These are phyloP conservation scores for Irpex lacteus DNA, from an alignment of 1,284 basidiomycete species.

Conservation along the genomic window DNA sequence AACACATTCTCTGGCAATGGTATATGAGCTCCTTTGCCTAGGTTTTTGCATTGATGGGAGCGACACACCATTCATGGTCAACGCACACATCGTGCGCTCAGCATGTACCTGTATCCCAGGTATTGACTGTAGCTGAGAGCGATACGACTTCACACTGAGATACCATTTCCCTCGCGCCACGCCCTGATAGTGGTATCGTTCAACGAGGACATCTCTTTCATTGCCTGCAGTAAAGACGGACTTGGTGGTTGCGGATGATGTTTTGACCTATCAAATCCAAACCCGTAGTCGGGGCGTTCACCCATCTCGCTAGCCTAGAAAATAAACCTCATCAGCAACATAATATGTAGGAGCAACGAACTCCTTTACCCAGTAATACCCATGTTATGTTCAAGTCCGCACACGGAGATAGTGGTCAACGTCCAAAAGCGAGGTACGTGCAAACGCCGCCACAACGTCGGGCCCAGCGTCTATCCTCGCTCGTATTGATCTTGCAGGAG, in stretches of 20 bases:
- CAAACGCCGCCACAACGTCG: background rate
- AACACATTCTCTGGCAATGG: constrained; percentile 71
- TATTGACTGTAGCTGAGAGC: constrained; percentile 58
- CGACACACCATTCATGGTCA: constrained; percentile 59
- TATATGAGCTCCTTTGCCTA: background rate
- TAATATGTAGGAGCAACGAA: background rate
- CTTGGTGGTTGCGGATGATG: constrained; percentile 68
- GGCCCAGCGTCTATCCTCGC: background rate
- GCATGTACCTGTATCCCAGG: constrained; percentile 47
- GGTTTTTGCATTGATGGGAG: background rate
- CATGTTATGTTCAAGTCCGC: constrained; percentile 1
- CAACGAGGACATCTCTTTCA: constrained; percentile 1
- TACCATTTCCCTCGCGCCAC: constrained; percentile 59
- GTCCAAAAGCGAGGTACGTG: background rate
- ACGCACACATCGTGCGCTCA: constrained; percentile 67
- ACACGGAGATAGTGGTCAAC: background rate
- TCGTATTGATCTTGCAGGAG: background rate
- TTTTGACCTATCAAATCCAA: constrained; percentile 66
- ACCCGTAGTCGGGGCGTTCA: constrained; percentile 70
- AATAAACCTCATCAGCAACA: background rate
- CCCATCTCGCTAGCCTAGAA: constrained; percentile 70
- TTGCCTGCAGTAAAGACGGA: constrained; percentile 27
- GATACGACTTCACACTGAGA: constrained; percentile 66
- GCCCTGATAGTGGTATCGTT: constrained; percentile 40
- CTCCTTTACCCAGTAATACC: constrained; percentile 20